phyloP scores from a whole-genome alignment of 805 yeast genomes.

The Pichia insulana region DNA sequence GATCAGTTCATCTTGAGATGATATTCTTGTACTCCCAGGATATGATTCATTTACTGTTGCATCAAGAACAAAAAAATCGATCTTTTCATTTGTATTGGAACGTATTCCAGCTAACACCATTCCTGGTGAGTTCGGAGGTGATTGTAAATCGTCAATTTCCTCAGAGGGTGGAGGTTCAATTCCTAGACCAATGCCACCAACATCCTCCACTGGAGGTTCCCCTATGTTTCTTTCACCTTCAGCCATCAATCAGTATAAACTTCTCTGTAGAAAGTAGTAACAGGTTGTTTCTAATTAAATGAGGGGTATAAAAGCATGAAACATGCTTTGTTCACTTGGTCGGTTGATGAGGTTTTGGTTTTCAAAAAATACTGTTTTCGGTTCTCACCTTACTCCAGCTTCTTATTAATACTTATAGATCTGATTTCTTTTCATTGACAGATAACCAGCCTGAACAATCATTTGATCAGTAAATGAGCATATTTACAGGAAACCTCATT shows the following conservation, averaged over 20 bases:
- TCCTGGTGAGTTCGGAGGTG: slow-evolving; percentile 27
- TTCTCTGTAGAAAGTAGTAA: too few relatives aligned
- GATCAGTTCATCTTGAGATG: slow-evolving; percentile 2
- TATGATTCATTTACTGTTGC: not conserved
- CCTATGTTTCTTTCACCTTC: not conserved
- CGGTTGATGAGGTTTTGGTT: too few relatives aligned
- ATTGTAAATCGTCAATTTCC: slow-evolving; percentile 11
- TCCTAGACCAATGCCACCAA: not conserved
- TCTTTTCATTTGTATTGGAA: slow-evolving; percentile 17
- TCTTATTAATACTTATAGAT: too few relatives aligned
- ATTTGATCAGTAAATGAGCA: too few relatives aligned
- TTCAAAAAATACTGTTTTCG: too few relatives aligned
- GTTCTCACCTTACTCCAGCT: too few relatives aligned
- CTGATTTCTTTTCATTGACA: too few relatives aligned
- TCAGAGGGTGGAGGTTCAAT: slow-evolving; percentile 6
- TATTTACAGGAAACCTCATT: not conserved
- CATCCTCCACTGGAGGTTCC: not conserved
- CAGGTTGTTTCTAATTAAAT: too few relatives aligned
- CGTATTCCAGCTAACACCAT: slow-evolving; percentile 14
- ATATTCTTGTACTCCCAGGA: not conserved
- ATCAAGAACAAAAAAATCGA: slow-evolving; percentile 25
- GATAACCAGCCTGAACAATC: too few relatives aligned
- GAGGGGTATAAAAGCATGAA: too few relatives aligned
- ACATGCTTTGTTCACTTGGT: too few relatives aligned
- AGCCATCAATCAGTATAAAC: not conserved